Evolutionary conservation across 2,329 filamentous ascomycete species (phyloP).

Genomic region (Pyricularia sp.): DNA sequence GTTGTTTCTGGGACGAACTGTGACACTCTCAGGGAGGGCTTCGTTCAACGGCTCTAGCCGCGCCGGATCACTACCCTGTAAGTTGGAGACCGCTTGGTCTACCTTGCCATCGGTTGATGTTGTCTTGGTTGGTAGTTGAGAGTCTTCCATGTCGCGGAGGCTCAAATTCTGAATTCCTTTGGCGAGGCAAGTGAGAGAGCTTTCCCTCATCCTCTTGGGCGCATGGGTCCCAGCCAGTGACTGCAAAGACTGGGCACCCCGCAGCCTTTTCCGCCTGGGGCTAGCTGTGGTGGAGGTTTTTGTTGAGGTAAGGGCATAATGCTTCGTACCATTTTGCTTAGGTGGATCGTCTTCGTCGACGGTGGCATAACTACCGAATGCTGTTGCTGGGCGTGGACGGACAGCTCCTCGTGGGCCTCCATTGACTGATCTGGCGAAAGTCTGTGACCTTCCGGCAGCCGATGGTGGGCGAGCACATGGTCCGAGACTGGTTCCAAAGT

Average conservation of each 20-base stretch:
- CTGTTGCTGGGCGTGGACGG: slow-evolving; percentile 31
- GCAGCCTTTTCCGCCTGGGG: slow-evolving; percentile 13
- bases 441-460: slow-evolving; percentile 37
- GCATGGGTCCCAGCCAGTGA: slow-evolving; percentile 1
- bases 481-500: slow-evolving; percentile 49
- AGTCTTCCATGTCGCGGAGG: slow-evolving; percentile 22
- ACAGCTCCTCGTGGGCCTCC: slow-evolving; percentile 28
- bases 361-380: slow-evolving; percentile 23
- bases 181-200: slow-evolving; percentile 26
- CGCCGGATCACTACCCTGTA: slow-evolving; percentile 9
- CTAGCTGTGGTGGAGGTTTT: slow-evolving; percentile 2
- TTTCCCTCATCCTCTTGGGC: slow-evolving; percentile 26
- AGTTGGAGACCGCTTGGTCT: slow-evolving; percentile 37
- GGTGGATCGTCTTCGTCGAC: slow-evolving; percentile 16
- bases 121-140: slow-evolving; percentile 6
- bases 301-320: slow-evolving; percentile 3
- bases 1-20: slow-evolving; percentile 17
- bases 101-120: slow-evolving; percentile 10
- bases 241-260: slow-evolving; percentile 8
- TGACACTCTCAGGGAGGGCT: slow-evolving; percentile 14
- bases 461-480: slow-evolving; percentile 37
- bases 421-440: slow-evolving; percentile 35
- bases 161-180: slow-evolving; percentile 27
- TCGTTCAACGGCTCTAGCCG: slow-evolving; percentile 7
- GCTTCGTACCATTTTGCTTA: slow-evolving; percentile 29